Base-by-base conservation (phyloP, 495 filamentous ascomycete genomes). In the Achaetomiella virescens region DNA sequence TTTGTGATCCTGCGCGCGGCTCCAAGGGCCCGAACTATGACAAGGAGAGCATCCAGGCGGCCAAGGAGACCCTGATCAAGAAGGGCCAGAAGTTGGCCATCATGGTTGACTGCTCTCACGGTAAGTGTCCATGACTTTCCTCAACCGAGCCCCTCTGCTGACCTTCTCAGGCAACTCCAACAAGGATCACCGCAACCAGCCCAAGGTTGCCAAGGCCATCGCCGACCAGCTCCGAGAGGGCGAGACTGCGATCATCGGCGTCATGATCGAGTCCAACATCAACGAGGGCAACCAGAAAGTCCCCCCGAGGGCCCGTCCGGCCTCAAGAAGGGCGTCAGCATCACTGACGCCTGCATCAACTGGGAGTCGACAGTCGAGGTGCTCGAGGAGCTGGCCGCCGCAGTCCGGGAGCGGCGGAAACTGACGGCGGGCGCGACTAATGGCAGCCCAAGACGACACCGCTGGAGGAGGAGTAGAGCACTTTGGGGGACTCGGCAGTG, bases 251-350 rank as follows among this genome's bases (percentile, higher is more conserved):
- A 96, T 98, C 65, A 80, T 97, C 59, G 93, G 92, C 60, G 86
- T 97, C 59, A 98, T 98, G 93, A 95, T 98, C 63, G 93, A 98
- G 75, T 95, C 89, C 63, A 93, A 97, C 73, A 90, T 98, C 80
- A 82, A 90, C 68, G 93, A 96, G 75, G 93, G 93, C 65, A 82
- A 87, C 77, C 93, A 98, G 72, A 96, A 96, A 73, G 89, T 96
- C 10, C 90, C 93, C 2, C 84, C 17, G 91, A 90, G 67, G 92
- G 92, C 20, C 87, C 85, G 10, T 70, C 81, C 0, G 87, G 73
- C 27, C 76, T 98, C 37, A 88, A 89, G 76, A 90, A 89, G 76
- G 93, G 93, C 64, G 90, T 98, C 61, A 90, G 86, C 71, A 97
- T 98, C 71, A 98, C 93, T 1, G 93, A 98, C 70, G 93, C 95